Evolutionary conservation across 768 basidiomycete genomes (phyloP), one percentile per base, ranked within the genome.

Genomic region (Panellus pusillus): DNA sequence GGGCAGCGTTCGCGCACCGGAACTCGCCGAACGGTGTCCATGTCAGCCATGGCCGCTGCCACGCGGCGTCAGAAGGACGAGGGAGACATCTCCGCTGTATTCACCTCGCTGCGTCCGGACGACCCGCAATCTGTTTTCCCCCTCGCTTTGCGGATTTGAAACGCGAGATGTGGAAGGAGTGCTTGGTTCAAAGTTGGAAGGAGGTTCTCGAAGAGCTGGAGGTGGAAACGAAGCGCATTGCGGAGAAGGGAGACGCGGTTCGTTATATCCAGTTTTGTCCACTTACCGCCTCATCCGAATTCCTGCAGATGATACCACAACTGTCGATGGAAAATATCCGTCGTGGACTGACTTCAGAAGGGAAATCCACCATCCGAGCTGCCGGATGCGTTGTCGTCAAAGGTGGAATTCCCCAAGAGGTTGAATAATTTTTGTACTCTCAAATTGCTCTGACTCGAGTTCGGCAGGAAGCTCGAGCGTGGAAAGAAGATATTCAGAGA

Each of bases 91-190:
- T 68, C 73, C 0, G 65, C 66, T 18, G 71, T 75, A 20, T 76
- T 76, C 55, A 71, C 73, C 1, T 68, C 74, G 0, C 63, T 76
- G 8, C 72, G 52, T 29, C 54, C 69, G 2, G 72, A 72, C 24
- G 68, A 70, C 37, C 60, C 69, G 1, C 67, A 66, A 5, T 66
- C 66, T 1, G 67, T 66, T 5, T 75, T 89, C 5, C 86, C 0
- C 62, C 70, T 8, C 77, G 87, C 0, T 90, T 89, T 55, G 60
- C 75, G 0, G 74, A 77, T 6, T 66, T 91, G 20, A 91, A 92
- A 71, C 76, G 75, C 54, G 65, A 68, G 24, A 54, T 89, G 0
- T 79, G 78, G 68, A 67, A 57, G 9, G 79, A 82, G 9, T 60
- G 54, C 2, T 65, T 88, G 9, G 56, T 70, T 7, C 66, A 78